Evolutionary conservation across 345 rosid genomes (phyloP).

Genomic region (Gossypium rotundifolium): DNA sequence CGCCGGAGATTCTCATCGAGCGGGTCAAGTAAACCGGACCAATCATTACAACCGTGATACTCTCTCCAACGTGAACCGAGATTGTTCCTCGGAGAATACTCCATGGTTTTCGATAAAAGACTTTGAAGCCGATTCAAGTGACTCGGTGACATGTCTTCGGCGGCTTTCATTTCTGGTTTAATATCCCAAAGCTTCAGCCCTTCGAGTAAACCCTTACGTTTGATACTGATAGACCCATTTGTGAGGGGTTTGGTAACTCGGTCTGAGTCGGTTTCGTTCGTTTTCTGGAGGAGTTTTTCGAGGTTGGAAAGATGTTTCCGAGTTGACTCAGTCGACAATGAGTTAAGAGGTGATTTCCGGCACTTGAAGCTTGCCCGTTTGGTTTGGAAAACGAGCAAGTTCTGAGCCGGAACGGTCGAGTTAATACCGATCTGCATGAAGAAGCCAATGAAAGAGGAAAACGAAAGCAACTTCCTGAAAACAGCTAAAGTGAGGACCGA

Average conservation of each 20-base stretch:
- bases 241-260: slow-evolving; percentile 5
- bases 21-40: slow-evolving; percentile 43
- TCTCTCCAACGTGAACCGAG: slow-evolving; percentile 78
- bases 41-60: slow-evolving; percentile 36
- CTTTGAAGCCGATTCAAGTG: slow-evolving; percentile 61
- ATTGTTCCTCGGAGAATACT: slow-evolving; percentile 78
- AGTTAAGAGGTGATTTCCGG: slow-evolving; percentile 44
- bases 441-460: not conserved
- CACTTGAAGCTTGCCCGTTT: slow-evolving; percentile 43
- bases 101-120: slow-evolving; percentile 57
- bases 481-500: not conserved
- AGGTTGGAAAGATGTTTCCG: slow-evolving; percentile 54
- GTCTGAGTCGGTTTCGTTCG: slow-evolving; percentile 1
- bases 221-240: slow-evolving; percentile 16
- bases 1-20: slow-evolving; percentile 43
- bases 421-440: slow-evolving; percentile 39
- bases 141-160: slow-evolving; percentile 87
- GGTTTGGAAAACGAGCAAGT: slow-evolving; percentile 32
- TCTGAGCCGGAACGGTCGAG: slow-evolving; percentile 42
- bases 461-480: not conserved
- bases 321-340: slow-evolving; percentile 26
- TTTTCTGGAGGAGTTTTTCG: slow-evolving; percentile 47
- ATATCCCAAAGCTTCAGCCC: slow-evolving; percentile 54
- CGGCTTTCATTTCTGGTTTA: slow-evolving; percentile 77
- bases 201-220: slow-evolving; percentile 30